Evolutionary conservation across 805 yeast genomes (phyloP).

Genomic region (Candida vaughaniae): DNA sequence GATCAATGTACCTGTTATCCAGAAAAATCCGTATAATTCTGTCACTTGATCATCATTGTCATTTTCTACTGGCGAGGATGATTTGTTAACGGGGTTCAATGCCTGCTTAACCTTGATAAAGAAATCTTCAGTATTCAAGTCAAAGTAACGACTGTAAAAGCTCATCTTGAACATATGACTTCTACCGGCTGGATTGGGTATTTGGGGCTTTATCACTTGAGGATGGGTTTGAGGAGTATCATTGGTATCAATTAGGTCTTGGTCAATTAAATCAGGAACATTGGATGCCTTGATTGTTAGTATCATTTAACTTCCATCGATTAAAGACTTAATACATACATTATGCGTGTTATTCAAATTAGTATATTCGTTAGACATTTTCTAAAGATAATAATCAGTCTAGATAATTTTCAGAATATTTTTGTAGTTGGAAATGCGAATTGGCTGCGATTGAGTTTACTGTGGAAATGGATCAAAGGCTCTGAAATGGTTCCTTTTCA

Average conservation of each 20-base stretch:
- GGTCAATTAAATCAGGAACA: constrained; percentile 14
- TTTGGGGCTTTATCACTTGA: constrained; percentile 27
- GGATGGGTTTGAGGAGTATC: constrained; percentile 10
- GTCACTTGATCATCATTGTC: constrained; percentile 38
- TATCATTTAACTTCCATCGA: no score
- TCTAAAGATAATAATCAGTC: no score
- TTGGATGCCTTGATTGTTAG: constrained; percentile 1
- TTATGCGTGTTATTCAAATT: no score
- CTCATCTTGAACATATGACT: constrained; percentile 53
- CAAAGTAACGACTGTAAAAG: constrained; percentile 66
- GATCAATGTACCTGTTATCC: constrained; percentile 85
- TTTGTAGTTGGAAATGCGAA: no score
- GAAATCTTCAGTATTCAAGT: constrained; percentile 66
- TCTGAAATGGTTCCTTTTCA: no score
- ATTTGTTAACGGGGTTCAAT: constrained; percentile 48
- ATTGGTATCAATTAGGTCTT: constrained; percentile 12
- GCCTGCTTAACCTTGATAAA: constrained; percentile 52
- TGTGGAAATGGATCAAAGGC: no score
- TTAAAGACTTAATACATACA: no score
- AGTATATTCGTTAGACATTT: constrained; percentile 6
- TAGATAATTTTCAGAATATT: no score
- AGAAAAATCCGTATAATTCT: constrained; percentile 85
- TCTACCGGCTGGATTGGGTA: constrained; percentile 14
- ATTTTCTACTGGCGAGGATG: constrained; percentile 13
- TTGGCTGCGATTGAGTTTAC: neutral